A percentile compares a stretch with the other conserved stretches of the same genome.
Evolutionary conservation across 2,329 filamentous ascomycete genomes (phyloP).

Genomic region (Trichoderma sp.): DNA sequence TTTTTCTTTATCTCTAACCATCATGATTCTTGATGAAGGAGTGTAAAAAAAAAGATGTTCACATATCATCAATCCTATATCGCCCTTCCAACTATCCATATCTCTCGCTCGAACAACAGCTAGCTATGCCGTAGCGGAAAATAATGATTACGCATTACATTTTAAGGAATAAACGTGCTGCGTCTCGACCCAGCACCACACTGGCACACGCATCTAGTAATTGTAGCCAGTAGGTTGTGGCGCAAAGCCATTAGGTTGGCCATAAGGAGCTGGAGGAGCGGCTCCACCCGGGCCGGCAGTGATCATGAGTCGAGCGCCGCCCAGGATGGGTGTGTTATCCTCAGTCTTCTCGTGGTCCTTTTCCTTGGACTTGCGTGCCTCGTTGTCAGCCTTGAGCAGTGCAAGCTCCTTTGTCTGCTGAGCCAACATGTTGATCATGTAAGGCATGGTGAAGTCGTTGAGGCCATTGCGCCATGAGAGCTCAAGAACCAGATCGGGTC

Average conservation of each 20-base stretch:
- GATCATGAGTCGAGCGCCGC: constrained; percentile 86
- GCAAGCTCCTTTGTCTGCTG: constrained; percentile 88
- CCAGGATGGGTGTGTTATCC: constrained; percentile 89
- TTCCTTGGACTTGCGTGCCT: constrained; percentile 81
- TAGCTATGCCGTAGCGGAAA: neutral
- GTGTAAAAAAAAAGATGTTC: constrained; percentile 8
- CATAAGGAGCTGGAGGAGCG: constrained; percentile 64
- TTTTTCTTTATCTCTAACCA: constrained; percentile 17
- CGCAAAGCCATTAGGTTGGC: constrained; percentile 83
- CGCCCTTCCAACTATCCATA: constrained; percentile 10
- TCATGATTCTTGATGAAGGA: constrained; percentile 7
- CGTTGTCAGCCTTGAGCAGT: constrained; percentile 88
- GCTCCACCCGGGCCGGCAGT: constrained; percentile 74
- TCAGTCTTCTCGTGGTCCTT: constrained; percentile 75
- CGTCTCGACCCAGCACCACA: constrained; percentile 26
- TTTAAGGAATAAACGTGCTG: neutral
- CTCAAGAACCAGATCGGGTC: constrained; percentile 88
- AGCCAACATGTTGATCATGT: constrained; percentile 97
- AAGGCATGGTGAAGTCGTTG: constrained; percentile 97
- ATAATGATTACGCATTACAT: constrained; percentile 12
- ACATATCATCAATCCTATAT: constrained; percentile 3
- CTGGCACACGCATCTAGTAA: constrained; percentile 45
- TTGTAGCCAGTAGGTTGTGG: constrained; percentile 82
- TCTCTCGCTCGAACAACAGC: constrained; percentile 4
- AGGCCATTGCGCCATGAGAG: constrained; percentile 95